Evolutionary conservation across 371 early-diverging fungal species (phyloP).

Genomic region (Neoconidiobolus thromboides): DNA sequence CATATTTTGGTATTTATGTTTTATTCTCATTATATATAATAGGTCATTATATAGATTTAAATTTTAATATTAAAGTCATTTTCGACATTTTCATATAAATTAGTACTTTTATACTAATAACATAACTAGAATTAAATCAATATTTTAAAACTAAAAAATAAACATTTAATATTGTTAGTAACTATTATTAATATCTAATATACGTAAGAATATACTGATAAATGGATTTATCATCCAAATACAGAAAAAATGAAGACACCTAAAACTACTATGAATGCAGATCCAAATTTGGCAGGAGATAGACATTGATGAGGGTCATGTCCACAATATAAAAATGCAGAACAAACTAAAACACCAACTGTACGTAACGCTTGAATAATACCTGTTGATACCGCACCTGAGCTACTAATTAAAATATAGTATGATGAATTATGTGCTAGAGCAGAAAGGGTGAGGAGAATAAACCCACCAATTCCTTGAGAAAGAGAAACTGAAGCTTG

Average conservation of each 20-base stretch:
- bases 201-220: no score
- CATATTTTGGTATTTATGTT: no score
- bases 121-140: no score
- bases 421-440: constrained; percentile 26
- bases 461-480: constrained; percentile 13
- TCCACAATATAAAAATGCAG: constrained; percentile 38
- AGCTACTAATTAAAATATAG: constrained; percentile 23
- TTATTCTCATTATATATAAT: no score
- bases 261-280: constrained; percentile 22
- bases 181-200: no score
- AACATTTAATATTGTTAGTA: no score
- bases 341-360: constrained; percentile 41
- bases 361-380: constrained; percentile 43
- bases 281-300: constrained; percentile 24
- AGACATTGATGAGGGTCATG: constrained; percentile 44
- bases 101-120: no score
- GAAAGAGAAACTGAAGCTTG: not conserved
- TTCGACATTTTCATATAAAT: no score
- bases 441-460: constrained; percentile 17
- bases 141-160: no score
- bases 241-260: constrained; percentile 21
- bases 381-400: constrained; percentile 37
- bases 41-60: no score
- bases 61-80: no score
- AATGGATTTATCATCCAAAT: no score